phyloP scores from a whole-genome alignment of 257 asterid genomes.

The Ophiorrhiza pumila region DNA sequence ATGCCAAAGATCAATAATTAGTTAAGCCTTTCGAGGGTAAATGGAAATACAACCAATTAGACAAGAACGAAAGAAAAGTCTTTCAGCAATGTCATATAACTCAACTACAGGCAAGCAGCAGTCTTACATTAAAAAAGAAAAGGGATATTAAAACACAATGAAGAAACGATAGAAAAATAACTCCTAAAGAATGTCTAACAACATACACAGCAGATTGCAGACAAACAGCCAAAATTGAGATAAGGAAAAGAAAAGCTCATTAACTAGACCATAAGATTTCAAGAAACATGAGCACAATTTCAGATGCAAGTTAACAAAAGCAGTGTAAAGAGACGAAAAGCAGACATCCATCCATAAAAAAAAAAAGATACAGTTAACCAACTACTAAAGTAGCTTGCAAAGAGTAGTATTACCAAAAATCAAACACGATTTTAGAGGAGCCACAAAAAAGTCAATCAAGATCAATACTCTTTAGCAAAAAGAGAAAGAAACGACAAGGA shows the following conservation, averaged over 20 bases:
- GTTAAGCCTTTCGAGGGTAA: not conserved
- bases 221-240: not conserved
- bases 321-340: not conserved
- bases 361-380: not conserved
- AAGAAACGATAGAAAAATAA: not conserved
- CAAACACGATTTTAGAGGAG: not conserved
- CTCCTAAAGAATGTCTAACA: not conserved
- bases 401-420: not conserved
- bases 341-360: not conserved
- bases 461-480: not conserved
- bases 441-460: not conserved
- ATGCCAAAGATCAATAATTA: conserved; percentile 1
- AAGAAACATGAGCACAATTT: not conserved
- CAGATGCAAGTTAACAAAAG: not conserved
- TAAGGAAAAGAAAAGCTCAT: not conserved
- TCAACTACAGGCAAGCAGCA: not conserved
- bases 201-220: not conserved
- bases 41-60: not conserved
- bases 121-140: not conserved
- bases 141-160: not conserved
- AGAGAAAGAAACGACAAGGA: not conserved
- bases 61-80: not conserved
- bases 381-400: not conserved
- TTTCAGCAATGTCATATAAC: not conserved
- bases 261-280: not conserved